phyloP scores from a whole-genome alignment of 2,329 filamentous ascomycete species.

The Neonectria sp. region DNA sequence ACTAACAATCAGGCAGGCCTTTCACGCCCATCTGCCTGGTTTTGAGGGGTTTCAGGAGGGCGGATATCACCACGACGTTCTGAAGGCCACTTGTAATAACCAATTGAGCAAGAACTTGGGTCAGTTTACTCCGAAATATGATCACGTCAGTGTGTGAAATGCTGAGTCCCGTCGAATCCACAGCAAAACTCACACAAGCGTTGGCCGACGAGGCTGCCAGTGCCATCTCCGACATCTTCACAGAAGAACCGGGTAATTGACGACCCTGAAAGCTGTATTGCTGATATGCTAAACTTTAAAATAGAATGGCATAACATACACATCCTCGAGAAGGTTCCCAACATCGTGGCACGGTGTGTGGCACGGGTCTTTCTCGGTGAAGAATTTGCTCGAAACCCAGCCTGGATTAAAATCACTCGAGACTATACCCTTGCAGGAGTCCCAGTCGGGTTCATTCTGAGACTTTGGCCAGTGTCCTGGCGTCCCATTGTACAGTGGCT shows the following conservation, averaged over 20 bases:
- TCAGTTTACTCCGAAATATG: neutral
- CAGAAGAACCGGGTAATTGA: neutral
- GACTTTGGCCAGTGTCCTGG: neutral
- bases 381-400: slow-evolving; percentile 9
- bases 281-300: neutral
- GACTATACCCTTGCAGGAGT: slow-evolving; percentile 9
- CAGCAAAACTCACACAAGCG: neutral
- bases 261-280: neutral
- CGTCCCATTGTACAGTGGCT: slow-evolving; percentile 17
- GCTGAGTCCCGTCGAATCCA: neutral
- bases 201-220: neutral
- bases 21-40: slow-evolving; percentile 6
- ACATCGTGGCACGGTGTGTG: neutral
- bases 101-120: slow-evolving; percentile 22
- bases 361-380: slow-evolving; percentile 14
- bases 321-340: neutral
- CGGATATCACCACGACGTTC: slow-evolving; percentile 18
- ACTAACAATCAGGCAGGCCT: neutral
- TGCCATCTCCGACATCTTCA: neutral
- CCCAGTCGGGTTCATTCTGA: neutral
- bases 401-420: slow-evolving; percentile 14
- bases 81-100: slow-evolving; percentile 22
- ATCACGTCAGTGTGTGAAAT: neutral
- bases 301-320: neutral
- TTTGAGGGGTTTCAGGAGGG: slow-evolving; percentile 23